Evolutionary conservation across 176 grass and related monocot species (phyloP), one percentile per base, ranked within the genome.

Genomic region (Pontederia paniculata): DNA sequence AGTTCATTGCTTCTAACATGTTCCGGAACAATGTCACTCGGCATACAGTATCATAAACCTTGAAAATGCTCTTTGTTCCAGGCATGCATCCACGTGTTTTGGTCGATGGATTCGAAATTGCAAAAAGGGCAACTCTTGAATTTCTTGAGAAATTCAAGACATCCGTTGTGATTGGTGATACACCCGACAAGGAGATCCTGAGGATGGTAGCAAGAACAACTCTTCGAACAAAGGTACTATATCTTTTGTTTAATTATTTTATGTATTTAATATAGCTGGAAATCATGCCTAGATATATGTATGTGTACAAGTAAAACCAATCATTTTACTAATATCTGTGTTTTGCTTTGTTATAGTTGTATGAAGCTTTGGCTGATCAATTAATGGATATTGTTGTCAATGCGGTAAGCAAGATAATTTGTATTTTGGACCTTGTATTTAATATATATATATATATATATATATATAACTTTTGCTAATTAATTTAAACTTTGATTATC

Each of bases 51-150:
- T 37, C 28, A 37, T 37, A 62, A 58, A 11, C 5, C 57, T 22
- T 45, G 20, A 45, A 16, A 61, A 59, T 50, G n/a, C 20, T 18
- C 12, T 28, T 65, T 37, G 18, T 15, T 76, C 18, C 17, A 97
- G 91, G 93, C 52, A 98, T 88, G 44, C 93, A 98, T 64, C 93
- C 93, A 60, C 70, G 93, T 0, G 89, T 98, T 69, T 57, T 98
- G 60, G 93, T 98, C 68, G 93, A 98, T 66, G 93, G 93, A 6
- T 98, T 98, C 17, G 93, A 98, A 58, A 80, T 98, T 88, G 83
- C 77, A 41, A 98, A 98, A 72, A 81, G 63, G 71, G 86, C 93
- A 43, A 80, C 75, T 48, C 86, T 98, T 79, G 93, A 98, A 52
- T 98, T 98, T 82, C 86, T 98, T 0, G 93, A 91, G 52, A 91